phyloP scores from a whole-genome alignment of 225 moss, liverwort and hornwort genomes.

The Sphagnum contortum region DNA sequence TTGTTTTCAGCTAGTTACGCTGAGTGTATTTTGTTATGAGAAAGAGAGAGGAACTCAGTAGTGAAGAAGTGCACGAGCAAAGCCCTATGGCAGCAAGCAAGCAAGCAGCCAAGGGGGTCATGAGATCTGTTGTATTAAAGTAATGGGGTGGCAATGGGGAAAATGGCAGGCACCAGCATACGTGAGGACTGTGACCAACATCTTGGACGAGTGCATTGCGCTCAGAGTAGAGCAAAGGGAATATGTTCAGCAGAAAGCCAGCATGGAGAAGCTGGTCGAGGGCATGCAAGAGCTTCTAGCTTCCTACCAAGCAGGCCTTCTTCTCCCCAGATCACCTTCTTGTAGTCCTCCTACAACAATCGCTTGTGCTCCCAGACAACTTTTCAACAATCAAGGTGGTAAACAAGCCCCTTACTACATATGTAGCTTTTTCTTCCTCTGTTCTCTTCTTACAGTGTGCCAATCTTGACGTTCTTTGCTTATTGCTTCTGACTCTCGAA shows the following conservation, averaged over 20 bases:
- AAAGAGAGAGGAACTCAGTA: neutral
- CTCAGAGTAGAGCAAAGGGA: conserved; percentile 13
- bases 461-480: too few species aligned
- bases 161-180: conserved; percentile 15
- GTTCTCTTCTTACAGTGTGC: neutral
- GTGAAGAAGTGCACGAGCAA: too few species aligned
- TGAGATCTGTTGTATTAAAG: neutral
- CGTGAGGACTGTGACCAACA: conserved; percentile 21
- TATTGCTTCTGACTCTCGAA: too few species aligned
- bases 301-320: conserved; percentile 5
- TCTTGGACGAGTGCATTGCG: conserved; percentile 19
- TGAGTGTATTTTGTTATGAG: neutral
- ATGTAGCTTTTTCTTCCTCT: neutral
- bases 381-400: neutral
- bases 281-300: conserved; percentile 17
- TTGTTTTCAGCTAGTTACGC: neutral
- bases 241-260: conserved; percentile 8
- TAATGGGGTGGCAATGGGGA: too few species aligned
- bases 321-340: neutral
- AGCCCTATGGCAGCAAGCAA: too few species aligned
- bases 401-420: neutral
- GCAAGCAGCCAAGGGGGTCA: neutral
- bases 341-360: neutral
- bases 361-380: neutral
- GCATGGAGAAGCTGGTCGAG: conserved; percentile 15